Conservation (phyloP, 441 rosid genomes). For the Biscutella laevigata region DNA sequence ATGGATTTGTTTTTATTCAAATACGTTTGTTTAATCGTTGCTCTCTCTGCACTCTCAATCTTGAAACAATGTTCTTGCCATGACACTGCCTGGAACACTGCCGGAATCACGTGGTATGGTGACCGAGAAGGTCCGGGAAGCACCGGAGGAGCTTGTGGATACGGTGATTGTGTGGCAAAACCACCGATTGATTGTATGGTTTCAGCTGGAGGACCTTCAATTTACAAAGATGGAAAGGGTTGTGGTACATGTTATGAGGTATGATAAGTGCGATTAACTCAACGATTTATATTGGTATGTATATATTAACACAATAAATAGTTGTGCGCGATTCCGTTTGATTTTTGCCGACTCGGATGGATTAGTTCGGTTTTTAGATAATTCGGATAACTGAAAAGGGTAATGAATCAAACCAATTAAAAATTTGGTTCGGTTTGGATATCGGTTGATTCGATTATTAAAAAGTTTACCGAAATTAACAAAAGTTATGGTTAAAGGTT, state of each 20-base stretch:
- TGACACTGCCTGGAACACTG: constrained; percentile 26
- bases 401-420: no score
- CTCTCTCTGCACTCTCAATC: constrained; percentile 21
- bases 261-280: no score
- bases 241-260: constrained; percentile 47
- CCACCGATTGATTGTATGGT: constrained; percentile 33
- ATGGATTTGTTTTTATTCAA: constrained; percentile 12
- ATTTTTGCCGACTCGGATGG: no score
- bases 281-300: no score
- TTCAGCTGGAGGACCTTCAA: constrained; percentile 45
- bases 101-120: constrained; percentile 87
- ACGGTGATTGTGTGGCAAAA: constrained; percentile 29
- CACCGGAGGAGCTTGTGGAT: constrained; percentile 57
- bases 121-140: constrained; percentile 56
- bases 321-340: no score
- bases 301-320: no score
- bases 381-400: no score
- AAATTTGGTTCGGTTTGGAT: no score
- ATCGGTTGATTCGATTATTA: no score
- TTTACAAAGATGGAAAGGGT: constrained; percentile 34
- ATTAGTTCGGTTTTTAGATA: no score
- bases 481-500: no score
- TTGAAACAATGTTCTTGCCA: constrained; percentile 17
- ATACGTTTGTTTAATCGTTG: constrained; percentile 1
- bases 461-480: no score